A percentile compares a stretch with the other conserved stretches of the same genome.
Evolutionary conservation across 2,329 filamentous ascomycete genomes (phyloP).

Genomic region (Fusarium vanettenii): DNA sequence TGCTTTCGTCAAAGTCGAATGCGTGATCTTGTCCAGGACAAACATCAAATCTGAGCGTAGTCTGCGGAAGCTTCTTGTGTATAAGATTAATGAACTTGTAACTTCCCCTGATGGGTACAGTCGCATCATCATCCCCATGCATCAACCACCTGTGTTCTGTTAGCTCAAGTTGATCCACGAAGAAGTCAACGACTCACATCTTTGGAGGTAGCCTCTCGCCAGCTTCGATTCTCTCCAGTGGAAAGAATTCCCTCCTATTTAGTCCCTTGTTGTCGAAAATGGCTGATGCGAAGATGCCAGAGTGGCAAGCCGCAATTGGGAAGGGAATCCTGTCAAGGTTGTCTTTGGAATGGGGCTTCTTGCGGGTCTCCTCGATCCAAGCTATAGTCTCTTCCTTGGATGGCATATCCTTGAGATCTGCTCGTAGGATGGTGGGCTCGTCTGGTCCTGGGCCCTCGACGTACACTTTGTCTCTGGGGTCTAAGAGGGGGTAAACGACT

Average conservation of each 20-base stretch:
- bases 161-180: not conserved
- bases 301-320: conserved; percentile 10
- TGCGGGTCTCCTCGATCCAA: conserved; percentile 33
- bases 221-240: conserved; percentile 24
- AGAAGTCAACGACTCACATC: not conserved
- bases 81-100: conserved; percentile 19
- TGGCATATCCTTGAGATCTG: conserved; percentile 15
- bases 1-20: conserved; percentile 33
- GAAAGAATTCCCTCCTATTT: conserved; percentile 8
- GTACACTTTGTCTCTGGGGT: conserved; percentile 32
- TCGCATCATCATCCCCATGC: conserved; percentile 34
- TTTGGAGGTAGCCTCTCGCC: conserved; percentile 24
- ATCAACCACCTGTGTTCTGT: conserved; percentile 28
- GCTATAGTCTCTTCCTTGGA: conserved; percentile 15
- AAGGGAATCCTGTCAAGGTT: conserved; percentile 21
- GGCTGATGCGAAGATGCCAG: conserved; percentile 25
- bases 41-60: conserved; percentile 23
- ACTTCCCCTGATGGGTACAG: conserved; percentile 10
- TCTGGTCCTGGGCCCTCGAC: conserved; percentile 6
- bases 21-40: conserved; percentile 35
- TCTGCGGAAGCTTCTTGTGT: conserved; percentile 7
- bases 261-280: conserved; percentile 28
- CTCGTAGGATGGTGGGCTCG: conserved; percentile 22
- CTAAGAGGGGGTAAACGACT: conserved; percentile 36
- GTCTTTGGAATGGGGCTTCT: conserved; percentile 2